Base-by-base conservation (phyloP, 257 asterid species). In the Ligustrum vulgare region DNA sequence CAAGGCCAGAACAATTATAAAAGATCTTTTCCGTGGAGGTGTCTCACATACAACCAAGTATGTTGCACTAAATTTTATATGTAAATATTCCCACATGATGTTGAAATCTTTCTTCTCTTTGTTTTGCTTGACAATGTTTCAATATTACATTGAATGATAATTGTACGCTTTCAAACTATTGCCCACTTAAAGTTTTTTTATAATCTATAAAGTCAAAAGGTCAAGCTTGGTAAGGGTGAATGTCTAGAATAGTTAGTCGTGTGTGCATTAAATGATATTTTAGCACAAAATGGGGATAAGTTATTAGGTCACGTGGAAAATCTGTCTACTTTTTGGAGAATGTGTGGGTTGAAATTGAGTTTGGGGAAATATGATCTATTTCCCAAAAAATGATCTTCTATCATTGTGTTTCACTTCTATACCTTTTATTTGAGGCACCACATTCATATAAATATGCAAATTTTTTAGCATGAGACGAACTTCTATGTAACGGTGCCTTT, bases 11-110 rank as follows among this genome's bases (percentile, higher is more conserved):
- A 87, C 93, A 34, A 81, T 92, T 65, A 88, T 94, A 47, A 97
- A 91, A 80, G 97, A 92, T 82, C 97, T 94, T 79, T 94, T 92
- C 77, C 98, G 99, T 7, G 99, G 99, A 82, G 94, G 98, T 66
- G 96, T 94, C 71, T 94, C 98, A 3, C 99, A 94, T 39, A 98
- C 90, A 77, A 94, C 99, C 39, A 86, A 82, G 99, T 91, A 75
- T 81, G 90, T 85, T 64, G 45, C 16, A 13, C 33, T 66, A 45
- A 47, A 45, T 5, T 68, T 18, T 76, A 70, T 11, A 22, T 37
- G 72, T 12, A 54, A 63, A 8, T 54, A 47, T 62, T 34, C 56
- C 33, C 72, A n/a, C 36, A 58, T 68, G 18, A 60, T 71, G 75
- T 69, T 63, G 43, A 23, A 28, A 63, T 69, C 32, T 12, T 69